phyloP scores from a whole-genome alignment of 2,329 filamentous ascomycete genomes.

The Aureobasidium sp. region DNA sequence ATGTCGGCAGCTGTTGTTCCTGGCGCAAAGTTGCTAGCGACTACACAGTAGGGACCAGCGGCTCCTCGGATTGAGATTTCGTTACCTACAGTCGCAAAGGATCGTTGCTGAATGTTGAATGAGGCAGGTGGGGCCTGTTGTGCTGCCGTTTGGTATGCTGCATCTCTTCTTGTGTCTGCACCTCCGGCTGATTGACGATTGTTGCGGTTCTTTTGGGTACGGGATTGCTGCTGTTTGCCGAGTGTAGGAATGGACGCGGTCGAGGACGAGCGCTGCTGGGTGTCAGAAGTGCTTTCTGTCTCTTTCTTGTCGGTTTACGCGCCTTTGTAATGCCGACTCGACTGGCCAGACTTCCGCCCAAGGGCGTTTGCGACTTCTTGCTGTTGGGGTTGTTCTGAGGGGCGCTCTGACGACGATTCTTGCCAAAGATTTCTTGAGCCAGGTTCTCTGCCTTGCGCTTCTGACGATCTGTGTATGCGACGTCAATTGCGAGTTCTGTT shows the following conservation, averaged over 20 bases:
- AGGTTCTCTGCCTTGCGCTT: slow-evolving; percentile 63
- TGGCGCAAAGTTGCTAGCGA: slow-evolving; percentile 73
- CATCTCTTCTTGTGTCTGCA: background rate
- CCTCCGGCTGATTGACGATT: background rate
- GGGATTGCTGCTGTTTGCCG: slow-evolving; percentile 7
- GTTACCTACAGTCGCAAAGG: slow-evolving; percentile 14
- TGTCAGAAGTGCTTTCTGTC: background rate
- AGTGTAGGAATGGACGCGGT: background rate
- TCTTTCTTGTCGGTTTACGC: slow-evolving; percentile 18
- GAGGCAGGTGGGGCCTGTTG: slow-evolving; percentile 13
- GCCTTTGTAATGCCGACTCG: slow-evolving; percentile 68
- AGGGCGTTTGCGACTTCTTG: slow-evolving; percentile 20
- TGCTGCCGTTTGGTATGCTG: slow-evolving; percentile 3
- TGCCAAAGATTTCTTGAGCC: slow-evolving; percentile 64
- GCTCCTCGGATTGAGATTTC: slow-evolving; percentile 64
- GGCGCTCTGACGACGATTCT: slow-evolving; percentile 49
- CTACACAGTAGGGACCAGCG: slow-evolving; percentile 57
- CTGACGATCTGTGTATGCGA: slow-evolving; percentile 47
- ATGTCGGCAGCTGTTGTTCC: slow-evolving; percentile 78
- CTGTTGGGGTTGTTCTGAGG: slow-evolving; percentile 40
- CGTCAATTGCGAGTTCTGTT: slow-evolving; percentile 12
- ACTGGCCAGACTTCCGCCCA: slow-evolving; percentile 54
- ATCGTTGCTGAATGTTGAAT: slow-evolving; percentile 13
- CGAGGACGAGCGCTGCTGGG: slow-evolving; percentile 13
- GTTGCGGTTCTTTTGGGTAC: slow-evolving; percentile 10